These are phyloP conservation scores for Diaporthe vaccinii DNA, from an alignment of 2,329 filamentous ascomycete species.

Conservation along the genomic window DNA sequence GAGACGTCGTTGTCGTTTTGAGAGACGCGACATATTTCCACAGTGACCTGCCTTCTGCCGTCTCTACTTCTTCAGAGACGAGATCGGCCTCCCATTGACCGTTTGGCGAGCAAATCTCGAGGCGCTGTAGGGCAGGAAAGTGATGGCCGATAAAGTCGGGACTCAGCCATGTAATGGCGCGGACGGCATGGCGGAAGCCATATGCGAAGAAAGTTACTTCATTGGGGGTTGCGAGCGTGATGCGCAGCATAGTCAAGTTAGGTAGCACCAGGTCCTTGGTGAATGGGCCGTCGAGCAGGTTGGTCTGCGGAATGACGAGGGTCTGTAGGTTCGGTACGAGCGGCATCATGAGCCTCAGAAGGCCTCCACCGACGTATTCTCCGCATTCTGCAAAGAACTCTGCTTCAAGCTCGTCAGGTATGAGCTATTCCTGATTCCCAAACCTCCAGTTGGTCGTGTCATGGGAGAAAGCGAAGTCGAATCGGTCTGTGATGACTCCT, in stretches of 20 bases:
- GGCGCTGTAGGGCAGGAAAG: not conserved
- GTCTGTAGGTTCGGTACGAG: not conserved
- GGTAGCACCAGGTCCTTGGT: not conserved
- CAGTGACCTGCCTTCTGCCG: too few relatives aligned
- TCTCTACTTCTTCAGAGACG: not conserved
- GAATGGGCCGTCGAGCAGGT: not conserved
- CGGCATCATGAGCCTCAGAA: not conserved
- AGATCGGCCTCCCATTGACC: constrained; percentile 5
- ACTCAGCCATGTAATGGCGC: too few relatives aligned
- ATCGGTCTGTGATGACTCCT: accelerated
- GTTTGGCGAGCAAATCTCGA: not conserved
- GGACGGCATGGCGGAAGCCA: too few relatives aligned
- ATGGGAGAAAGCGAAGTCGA: not conserved
- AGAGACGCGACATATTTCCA: not conserved
- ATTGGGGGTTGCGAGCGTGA: not conserved
- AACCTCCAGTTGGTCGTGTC: not conserved
- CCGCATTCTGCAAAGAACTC: not conserved
- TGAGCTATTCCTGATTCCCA: too few relatives aligned
- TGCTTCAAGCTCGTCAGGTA: not conserved
- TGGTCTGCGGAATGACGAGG: not conserved
- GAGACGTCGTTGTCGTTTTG: not conserved
- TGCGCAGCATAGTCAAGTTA: not conserved
- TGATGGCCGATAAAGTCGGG: too few relatives aligned
- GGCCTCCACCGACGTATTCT: not conserved
- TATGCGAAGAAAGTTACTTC: not conserved